Evolutionary conservation across 352 stramenopile species (phyloP).

Genomic region (Halophytophthora polymorphica): DNA sequence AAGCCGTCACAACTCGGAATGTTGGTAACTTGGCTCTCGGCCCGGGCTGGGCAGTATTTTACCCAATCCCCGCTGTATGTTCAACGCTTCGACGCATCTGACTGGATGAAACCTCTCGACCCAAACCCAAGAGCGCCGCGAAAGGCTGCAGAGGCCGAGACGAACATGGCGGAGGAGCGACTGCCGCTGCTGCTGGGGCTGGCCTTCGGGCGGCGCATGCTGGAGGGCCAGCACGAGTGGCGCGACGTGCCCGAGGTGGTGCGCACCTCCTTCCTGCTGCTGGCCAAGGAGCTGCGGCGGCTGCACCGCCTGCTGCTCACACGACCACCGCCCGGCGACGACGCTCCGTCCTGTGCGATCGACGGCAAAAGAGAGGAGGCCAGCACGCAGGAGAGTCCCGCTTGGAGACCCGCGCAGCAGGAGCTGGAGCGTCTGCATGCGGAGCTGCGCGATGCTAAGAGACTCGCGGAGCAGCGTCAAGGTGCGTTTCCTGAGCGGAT

Average conservation of each 20-base stretch:
- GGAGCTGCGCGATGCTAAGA: constrained; percentile 3
- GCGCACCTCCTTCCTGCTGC: constrained; percentile 48
- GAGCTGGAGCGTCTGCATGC: constrained; percentile 5
- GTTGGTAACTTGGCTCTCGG: no score
- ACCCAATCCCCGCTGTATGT: no score
- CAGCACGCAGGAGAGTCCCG: background rate
- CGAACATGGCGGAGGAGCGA: background rate
- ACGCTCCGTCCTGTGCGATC: background rate
- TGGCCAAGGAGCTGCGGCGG: constrained; percentile 42
- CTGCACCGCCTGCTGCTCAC: constrained; percentile 9
- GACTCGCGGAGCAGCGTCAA: constrained; percentile 2
- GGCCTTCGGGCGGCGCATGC: constrained; percentile 34
- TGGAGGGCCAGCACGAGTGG: constrained; percentile 45
- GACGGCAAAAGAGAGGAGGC: background rate
- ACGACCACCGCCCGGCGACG: constrained; percentile 4
- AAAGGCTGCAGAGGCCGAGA: no score
- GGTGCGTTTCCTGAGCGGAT: background rate
- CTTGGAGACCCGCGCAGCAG: background rate
- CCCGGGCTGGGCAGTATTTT: no score
- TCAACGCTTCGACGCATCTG: no score
- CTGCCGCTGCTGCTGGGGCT: constrained; percentile 24
- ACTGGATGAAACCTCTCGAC: no score
- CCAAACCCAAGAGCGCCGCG: no score
- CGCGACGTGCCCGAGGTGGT: constrained; percentile 40
- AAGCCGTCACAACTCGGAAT: background rate